Evolutionary conservation across 78 protist genomes (phyloP).

Genomic region (Dictyostelium intermedium): DNA sequence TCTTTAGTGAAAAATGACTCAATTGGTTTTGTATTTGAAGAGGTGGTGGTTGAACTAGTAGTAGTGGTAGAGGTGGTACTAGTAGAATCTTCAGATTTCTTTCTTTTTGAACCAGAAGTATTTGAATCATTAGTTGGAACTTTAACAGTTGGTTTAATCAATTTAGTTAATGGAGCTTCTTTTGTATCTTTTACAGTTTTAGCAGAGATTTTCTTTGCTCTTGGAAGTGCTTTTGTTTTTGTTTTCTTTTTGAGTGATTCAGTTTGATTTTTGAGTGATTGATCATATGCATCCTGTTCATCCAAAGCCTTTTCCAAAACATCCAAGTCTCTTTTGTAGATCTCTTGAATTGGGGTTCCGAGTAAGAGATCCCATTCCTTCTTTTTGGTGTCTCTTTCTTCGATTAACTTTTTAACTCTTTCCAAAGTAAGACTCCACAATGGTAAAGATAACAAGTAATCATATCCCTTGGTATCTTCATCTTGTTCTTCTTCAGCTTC

Average conservation of each 20-base stretch:
- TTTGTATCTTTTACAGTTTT: not conserved
- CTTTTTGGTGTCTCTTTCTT: conserved; percentile 71
- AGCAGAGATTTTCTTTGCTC: conserved; percentile 11
- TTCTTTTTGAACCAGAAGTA: not conserved
- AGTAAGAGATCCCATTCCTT: conserved; percentile 59
- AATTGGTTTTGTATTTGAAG: not conserved
- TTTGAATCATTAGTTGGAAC: too few relatives aligned
- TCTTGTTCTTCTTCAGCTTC: conserved; percentile 32
- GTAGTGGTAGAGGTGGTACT: not conserved
- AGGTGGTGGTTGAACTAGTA: not conserved
- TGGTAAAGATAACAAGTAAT: conserved; percentile 80
- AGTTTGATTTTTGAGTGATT: not conserved
- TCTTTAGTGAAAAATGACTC: conserved; percentile 1
- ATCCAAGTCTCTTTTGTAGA: conserved; percentile 78
- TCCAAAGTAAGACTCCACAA: conserved; percentile 89
- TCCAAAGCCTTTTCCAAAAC: conserved; percentile 20
- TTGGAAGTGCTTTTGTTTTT: conserved; percentile 32
- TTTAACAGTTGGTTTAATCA: not conserved
- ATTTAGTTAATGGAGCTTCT: not conserved
- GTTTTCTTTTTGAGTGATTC: not conserved
- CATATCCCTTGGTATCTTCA: conserved; percentile 43
- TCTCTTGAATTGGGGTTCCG: conserved; percentile 6
- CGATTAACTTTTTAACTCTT: conserved; percentile 62
- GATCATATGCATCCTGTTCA: conserved; percentile 38
- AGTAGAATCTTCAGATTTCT: not conserved